Conservation (phyloP, 2,329 filamentous ascomycete genomes). For the Pseudogymnoascus sp. region DNA sequence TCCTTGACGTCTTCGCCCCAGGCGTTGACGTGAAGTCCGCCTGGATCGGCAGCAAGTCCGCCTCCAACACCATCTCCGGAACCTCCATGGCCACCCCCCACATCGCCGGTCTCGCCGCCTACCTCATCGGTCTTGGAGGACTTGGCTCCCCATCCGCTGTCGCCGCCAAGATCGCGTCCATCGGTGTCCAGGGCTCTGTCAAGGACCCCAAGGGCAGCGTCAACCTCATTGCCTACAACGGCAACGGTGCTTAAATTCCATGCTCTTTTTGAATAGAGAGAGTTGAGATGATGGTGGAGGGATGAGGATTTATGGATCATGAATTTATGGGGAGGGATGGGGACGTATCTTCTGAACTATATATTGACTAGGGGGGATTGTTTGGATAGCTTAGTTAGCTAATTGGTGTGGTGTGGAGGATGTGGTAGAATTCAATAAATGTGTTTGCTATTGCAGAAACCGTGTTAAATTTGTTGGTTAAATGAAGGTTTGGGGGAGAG, state of each 20-base stretch:
- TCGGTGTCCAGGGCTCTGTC: slow-evolving; percentile 35
- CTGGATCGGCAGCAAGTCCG: slow-evolving; percentile 35
- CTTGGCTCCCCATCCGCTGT: slow-evolving; percentile 38
- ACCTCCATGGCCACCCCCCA: slow-evolving; percentile 57
- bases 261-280: neutral
- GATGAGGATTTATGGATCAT: neutral
- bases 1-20: slow-evolving; percentile 44
- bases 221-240: slow-evolving; percentile 50
- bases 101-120: slow-evolving; percentile 52
- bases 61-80: slow-evolving; percentile 45
- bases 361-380: neutral
- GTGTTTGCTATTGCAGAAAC: neutral
- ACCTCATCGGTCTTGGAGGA: slow-evolving; percentile 41
- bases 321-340: neutral
- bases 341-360: neutral
- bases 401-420: neutral
- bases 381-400: neutral
- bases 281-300: neutral
- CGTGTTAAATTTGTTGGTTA: neutral
- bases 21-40: slow-evolving; percentile 39
- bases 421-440: neutral
- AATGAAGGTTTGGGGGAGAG: neutral
- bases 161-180: slow-evolving; percentile 36
- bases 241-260: slow-evolving; percentile 28
- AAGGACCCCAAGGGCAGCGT: slow-evolving; percentile 34